These are phyloP conservation scores for Pachysandra terminalis DNA, from an alignment of 164 flowering plant species.

Conservation along the genomic window DNA sequence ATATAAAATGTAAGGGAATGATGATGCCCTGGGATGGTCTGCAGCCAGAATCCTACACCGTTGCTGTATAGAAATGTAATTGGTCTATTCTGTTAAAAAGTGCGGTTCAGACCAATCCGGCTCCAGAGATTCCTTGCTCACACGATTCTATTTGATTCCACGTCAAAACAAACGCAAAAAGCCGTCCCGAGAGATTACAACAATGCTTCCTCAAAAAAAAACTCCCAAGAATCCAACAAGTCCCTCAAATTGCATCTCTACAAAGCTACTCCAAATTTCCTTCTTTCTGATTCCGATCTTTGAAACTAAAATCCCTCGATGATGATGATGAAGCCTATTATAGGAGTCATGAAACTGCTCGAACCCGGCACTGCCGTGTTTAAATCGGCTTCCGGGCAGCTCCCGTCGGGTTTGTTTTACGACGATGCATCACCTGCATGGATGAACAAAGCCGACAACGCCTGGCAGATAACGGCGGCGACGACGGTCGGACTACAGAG, in stretches of 20 bases:
- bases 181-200: constrained; percentile 6
- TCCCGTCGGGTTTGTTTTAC: constrained; percentile 21
- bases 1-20: too few species aligned
- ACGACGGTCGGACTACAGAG: constrained; percentile 53
- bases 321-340: neutral
- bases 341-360: too few species aligned
- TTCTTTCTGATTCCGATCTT: too few species aligned
- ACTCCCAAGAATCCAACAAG: neutral
- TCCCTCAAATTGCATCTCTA: neutral
- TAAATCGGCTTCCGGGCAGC: too few species aligned
- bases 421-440: constrained; percentile 30
- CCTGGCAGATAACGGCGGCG: constrained; percentile 54
- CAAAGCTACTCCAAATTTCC: neutral
- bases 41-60: too few species aligned
- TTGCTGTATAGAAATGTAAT: too few species aligned
- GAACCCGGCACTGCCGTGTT: too few species aligned
- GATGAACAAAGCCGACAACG: constrained; percentile 49
- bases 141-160: neutral
- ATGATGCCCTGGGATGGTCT: too few species aligned
- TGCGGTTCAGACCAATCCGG: too few species aligned
- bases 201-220: constrained; percentile 12
- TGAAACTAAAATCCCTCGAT: too few species aligned
- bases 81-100: too few species aligned
- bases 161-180: neutral
- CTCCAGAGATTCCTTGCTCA: too few species aligned